Base-by-base conservation (phyloP, 73 alveolate genomes). In the Halteria grandinella region DNA sequence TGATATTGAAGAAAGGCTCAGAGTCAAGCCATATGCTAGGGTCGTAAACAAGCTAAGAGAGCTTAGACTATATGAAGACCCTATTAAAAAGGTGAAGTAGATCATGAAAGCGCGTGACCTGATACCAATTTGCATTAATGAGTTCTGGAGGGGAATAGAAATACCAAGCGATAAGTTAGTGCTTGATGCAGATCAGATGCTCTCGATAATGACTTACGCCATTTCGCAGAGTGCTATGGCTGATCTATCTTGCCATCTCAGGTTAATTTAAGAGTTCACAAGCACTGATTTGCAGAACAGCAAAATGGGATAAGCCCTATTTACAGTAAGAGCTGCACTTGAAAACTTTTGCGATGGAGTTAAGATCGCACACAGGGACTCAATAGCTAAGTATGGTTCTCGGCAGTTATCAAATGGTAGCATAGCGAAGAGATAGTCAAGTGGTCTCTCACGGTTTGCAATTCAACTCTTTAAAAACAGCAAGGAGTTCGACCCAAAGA, bases 181-280 rank as follows among this genome's bases (percentile, higher is more conserved):
- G 80, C 29, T 66, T 8, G 80, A 66, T 66, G 80, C 80, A 8
- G 80, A 66, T 28, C 36, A 66, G 29, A 25, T 66, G 32, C 69
- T 66, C 5, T 44, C 69, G 18, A 66, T 66, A 23, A 40, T 66
- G 1, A 66, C 69, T 7, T 66, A 66, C 52, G 4, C 51, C 27
- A 41, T 66, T 3, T 45, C 47, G 18, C 29, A 66, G 23, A 47
- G 69, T 20, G 53, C 43, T 12, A 33, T 66, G 1, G 25, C 25
- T 28, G 80, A 66, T 24, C 47, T 66, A 45, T 66, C 80, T 29
- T 63, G 69, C 1, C 32, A 66, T 21, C 20, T 66, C 7, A 66
- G 31, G 53, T 57, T 66, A 6, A 66, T 66, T 44, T 51, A 66
- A 28, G 80, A 66, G 24, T 66, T 66, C 36, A 66, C 80, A 5